phyloP scores from a whole-genome alignment of 2,329 filamentous ascomycete species.

The Amesomyces nigricolor region DNA sequence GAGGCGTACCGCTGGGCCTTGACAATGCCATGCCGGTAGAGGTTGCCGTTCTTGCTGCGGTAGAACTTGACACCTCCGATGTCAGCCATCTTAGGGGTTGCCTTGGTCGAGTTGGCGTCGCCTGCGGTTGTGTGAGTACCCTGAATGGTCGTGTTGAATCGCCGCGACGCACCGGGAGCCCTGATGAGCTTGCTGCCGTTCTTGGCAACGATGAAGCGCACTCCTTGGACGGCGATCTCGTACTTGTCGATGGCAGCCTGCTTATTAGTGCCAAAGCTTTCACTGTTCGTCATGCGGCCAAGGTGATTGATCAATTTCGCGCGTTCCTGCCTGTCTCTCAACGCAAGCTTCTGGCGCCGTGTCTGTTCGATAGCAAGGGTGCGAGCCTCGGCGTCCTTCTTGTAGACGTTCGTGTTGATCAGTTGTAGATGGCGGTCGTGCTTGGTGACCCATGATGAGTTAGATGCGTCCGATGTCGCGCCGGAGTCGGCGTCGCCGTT shows the following conservation, averaged over 20 bases:
- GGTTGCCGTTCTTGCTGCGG: slow-evolving; percentile 81
- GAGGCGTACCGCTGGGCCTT: slow-evolving; percentile 67
- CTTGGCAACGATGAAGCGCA: slow-evolving; percentile 66
- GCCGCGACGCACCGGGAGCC: slow-evolving; percentile 55
- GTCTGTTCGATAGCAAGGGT: slow-evolving; percentile 68
- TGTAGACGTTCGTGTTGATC: slow-evolving; percentile 74
- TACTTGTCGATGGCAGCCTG: slow-evolving; percentile 39
- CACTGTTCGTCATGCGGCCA: slow-evolving; percentile 31
- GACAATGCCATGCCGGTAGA: slow-evolving; percentile 71
- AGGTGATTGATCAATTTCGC: slow-evolving; percentile 48
- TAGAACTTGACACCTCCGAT: slow-evolving; percentile 77
- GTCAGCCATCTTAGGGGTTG: slow-evolving; percentile 67
- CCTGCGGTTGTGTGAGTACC: slow-evolving; percentile 35
- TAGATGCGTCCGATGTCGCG: slow-evolving; percentile 34
- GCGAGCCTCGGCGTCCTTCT: slow-evolving; percentile 64
- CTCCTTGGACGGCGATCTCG: slow-evolving; percentile 64
- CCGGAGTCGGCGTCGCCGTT: slow-evolving; percentile 25
- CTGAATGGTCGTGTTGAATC: slow-evolving; percentile 29
- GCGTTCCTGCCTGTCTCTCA: slow-evolving; percentile 54
- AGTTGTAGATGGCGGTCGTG: slow-evolving; percentile 74
- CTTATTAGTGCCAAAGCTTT: slow-evolving; percentile 27
- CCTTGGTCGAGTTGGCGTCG: slow-evolving; percentile 54
- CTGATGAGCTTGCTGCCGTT: slow-evolving; percentile 80
- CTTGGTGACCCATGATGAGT: slow-evolving; percentile 60
- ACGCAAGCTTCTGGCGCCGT: slow-evolving; percentile 49